These are phyloP conservation scores for Tuber calosporum DNA, from an alignment of 495 filamentous ascomycete species.

Conservation along the genomic window DNA sequence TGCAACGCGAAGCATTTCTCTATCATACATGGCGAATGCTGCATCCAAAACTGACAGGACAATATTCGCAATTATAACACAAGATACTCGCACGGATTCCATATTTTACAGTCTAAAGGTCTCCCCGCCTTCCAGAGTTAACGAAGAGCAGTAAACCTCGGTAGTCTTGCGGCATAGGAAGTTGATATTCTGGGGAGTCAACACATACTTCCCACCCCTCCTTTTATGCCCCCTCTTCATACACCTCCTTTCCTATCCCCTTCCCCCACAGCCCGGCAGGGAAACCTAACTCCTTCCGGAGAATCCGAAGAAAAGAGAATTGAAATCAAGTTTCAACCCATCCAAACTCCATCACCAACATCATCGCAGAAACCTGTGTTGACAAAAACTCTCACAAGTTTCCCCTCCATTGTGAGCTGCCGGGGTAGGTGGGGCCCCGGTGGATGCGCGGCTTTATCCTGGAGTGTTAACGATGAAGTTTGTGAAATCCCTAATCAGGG, in stretches of 20 bases:
- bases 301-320: not conserved
- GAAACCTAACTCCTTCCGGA: not conserved
- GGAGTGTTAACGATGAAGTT: constrained; percentile 56
- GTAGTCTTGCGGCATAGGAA: not conserved
- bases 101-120: not conserved
- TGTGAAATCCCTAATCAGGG: constrained; percentile 2
- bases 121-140: not conserved
- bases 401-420: constrained; percentile 5
- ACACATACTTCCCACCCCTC: not conserved
- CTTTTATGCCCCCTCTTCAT: not conserved
- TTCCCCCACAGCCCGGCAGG: not conserved
- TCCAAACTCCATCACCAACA: not conserved
- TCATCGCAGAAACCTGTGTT: not conserved
- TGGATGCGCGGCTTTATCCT: constrained; percentile 55
- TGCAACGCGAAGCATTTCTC: not conserved
- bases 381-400: not conserved
- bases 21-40: not conserved
- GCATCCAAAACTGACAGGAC: not conserved
- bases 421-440: constrained; percentile 29
- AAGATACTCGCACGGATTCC: not conserved
- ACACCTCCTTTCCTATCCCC: not conserved
- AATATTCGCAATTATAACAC: not conserved
- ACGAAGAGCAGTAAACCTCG: not conserved
- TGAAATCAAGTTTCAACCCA: not conserved
- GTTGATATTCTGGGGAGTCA: not conserved